Percentiles rank a stretch among this genome's conserved stretches.
phyloP scores from a whole-genome alignment of 1,139 yeast species.

The Debaryomyces coudertii region DNA sequence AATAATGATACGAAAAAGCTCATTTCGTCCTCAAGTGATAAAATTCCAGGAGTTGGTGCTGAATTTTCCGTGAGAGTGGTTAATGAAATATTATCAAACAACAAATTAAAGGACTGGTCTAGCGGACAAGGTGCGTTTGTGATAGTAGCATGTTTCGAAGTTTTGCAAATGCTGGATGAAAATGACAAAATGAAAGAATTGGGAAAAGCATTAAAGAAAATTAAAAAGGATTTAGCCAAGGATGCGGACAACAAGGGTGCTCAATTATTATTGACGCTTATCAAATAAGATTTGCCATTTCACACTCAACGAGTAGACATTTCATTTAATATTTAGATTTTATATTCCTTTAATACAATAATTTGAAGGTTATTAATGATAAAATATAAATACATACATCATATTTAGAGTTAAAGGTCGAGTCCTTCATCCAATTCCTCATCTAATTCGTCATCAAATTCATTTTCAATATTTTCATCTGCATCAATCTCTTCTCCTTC shows the following conservation, averaged over 20 bases:
- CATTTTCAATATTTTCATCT: not conserved
- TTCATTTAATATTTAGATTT: constrained; percentile 1
- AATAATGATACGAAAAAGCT: constrained; percentile 73
- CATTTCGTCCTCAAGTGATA: constrained; percentile 34
- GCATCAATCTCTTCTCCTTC: constrained; percentile 31
- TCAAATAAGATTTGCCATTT: constrained; percentile 20
- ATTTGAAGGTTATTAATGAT: not conserved
- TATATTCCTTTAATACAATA: not conserved
- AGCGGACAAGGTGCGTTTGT: constrained; percentile 81
- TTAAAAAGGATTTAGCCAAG: constrained; percentile 51
- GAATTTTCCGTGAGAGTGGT: constrained; percentile 60
- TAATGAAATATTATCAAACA: constrained; percentile 50
- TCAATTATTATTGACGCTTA: constrained; percentile 55
- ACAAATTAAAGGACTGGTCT: constrained; percentile 66
- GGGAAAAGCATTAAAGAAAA: constrained; percentile 53
- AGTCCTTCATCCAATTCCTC: not conserved
- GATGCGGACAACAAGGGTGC: constrained; percentile 77
- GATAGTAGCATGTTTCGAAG: constrained; percentile 69
- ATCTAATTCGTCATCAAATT: constrained; percentile 5
- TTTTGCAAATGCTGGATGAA: constrained; percentile 37
- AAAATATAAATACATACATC: not conserved
- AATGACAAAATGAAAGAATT: constrained; percentile 48
- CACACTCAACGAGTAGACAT: not conserved
- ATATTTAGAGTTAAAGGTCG: not conserved
- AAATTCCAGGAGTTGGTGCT: constrained; percentile 61